Conservation (phyloP, 2,329 filamentous ascomycete genomes). For the Diplodia intermedia region DNA sequence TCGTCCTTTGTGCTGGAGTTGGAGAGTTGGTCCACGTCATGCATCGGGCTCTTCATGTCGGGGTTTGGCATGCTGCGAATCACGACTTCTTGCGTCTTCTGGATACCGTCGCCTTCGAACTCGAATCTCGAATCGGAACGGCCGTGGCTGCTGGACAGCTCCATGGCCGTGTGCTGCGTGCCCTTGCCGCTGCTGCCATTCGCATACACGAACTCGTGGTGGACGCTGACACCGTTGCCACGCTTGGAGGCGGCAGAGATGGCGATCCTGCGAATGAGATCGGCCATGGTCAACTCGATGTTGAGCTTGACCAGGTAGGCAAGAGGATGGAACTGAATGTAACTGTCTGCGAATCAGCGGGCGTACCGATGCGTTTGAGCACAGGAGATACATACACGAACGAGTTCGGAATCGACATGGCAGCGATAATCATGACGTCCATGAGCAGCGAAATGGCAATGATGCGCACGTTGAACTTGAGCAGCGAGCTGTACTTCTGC, state of each 20-base stretch:
- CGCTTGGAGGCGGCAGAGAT: conserved; percentile 27
- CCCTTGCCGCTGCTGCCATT: conserved; percentile 14
- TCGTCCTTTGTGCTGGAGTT: conserved; percentile 30
- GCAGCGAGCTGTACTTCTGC: conserved; percentile 59
- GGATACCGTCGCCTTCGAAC: conserved; percentile 25
- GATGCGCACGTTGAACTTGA: conserved; percentile 59
- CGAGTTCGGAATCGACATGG: conserved; percentile 57
- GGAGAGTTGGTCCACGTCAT: conserved; percentile 14
- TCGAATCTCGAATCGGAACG: conserved; percentile 23
- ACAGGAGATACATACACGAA: conserved; percentile 48
- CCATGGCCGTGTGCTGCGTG: conserved; percentile 16
- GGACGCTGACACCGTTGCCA: conserved; percentile 6
- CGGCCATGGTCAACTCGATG: conserved; percentile 62
- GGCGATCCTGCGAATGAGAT: conserved; percentile 52
- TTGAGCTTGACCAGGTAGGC: conserved; percentile 59
- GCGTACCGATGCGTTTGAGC: background rate
- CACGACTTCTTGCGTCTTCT: conserved; percentile 27
- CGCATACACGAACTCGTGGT: conserved; percentile 19
- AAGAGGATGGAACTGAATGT: conserved; percentile 59
- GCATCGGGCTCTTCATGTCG: conserved; percentile 14
- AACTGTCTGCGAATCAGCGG: conserved; percentile 40
- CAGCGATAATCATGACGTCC: conserved; percentile 57
- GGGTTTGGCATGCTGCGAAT: conserved; percentile 19
- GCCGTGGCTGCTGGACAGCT: conserved; percentile 17
- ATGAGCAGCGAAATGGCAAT: conserved; percentile 59